Percentiles rank a stretch among this genome's conserved stretches.
These are phyloP conservation scores for Ceratobasidium papillatum DNA, from an alignment of 1,284 basidiomycete species.

Conservation along the genomic window DNA sequence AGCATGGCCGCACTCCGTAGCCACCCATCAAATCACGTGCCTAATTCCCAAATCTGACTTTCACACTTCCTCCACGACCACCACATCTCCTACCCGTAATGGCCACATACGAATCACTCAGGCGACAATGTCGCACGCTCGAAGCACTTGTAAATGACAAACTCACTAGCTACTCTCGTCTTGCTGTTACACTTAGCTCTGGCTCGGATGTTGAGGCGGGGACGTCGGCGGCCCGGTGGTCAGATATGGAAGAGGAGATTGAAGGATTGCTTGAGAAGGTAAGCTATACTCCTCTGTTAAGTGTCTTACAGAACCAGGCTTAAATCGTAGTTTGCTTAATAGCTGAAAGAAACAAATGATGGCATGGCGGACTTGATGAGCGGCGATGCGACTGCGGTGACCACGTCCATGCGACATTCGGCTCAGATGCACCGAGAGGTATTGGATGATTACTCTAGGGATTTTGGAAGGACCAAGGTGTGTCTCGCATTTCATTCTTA, in stretches of 20 bases:
- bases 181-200: slow-evolving; percentile 72
- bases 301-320: slow-evolving; percentile 13
- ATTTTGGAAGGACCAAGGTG: slow-evolving; percentile 85
- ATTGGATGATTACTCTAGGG: slow-evolving; percentile 85
- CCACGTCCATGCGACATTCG: slow-evolving; percentile 85
- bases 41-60: neutral
- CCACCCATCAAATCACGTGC: neutral
- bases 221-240: slow-evolving; percentile 72
- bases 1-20: neutral
- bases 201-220: slow-evolving; percentile 72
- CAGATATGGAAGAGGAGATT: slow-evolving; percentile 84
- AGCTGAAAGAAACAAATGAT: slow-evolving; percentile 87
- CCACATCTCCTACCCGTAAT: slow-evolving; percentile 52
- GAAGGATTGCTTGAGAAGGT: slow-evolving; percentile 91
- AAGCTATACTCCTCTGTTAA: slow-evolving; percentile 32
- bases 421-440: slow-evolving; percentile 92
- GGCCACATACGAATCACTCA: slow-evolving; percentile 79
- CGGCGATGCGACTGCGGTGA: slow-evolving; percentile 77
- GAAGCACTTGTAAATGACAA: slow-evolving; percentile 92
- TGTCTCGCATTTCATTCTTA: slow-evolving; percentile 43
- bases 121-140: slow-evolving; percentile 88
- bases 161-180: slow-evolving; percentile 86
- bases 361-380: slow-evolving; percentile 73
- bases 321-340: slow-evolving; percentile 28
- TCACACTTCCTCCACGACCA: slow-evolving; percentile 12